Evolutionary conservation across 2,329 filamentous ascomycete species (phyloP).

Genomic region (Sporothrix humicola): DNA sequence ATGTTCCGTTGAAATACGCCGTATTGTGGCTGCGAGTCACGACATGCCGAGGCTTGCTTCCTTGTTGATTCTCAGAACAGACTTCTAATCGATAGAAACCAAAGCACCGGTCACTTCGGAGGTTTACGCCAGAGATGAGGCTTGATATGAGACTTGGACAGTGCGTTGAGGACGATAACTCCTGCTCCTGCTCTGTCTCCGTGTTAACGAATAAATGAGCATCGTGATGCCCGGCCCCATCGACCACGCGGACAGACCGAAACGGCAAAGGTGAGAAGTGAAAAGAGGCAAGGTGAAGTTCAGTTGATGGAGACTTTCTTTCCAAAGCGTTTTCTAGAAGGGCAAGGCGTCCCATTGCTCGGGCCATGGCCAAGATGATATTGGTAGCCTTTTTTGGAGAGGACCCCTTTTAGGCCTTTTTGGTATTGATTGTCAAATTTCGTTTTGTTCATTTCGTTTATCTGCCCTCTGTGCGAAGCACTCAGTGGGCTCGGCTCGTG

Average conservation of each 20-base stretch:
- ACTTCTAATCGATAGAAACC: too few relatives aligned
- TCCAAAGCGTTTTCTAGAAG: slow-evolving; percentile 21
- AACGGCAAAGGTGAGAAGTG: neutral
- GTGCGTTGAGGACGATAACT: too few relatives aligned
- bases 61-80: too few relatives aligned
- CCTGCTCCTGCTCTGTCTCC: neutral
- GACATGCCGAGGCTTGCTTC: too few relatives aligned
- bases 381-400: neutral
- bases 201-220: neutral
- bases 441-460: slow-evolving; percentile 28
- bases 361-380: neutral
- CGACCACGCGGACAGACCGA: neutral
- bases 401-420: neutral
- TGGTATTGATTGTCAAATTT: slow-evolving; percentile 14
- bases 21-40: neutral
- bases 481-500: neutral
- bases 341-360: neutral
- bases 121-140: neutral
- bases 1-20: neutral
- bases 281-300: neutral
- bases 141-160: neutral
- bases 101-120: neutral
- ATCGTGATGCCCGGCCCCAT: neutral
- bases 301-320: too few relatives aligned
- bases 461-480: neutral